Evolutionary conservation across 2,329 filamentous ascomycete species (phyloP), one percentile per base, ranked within the genome.

Genomic region (Aquanectria penicillioides): DNA sequence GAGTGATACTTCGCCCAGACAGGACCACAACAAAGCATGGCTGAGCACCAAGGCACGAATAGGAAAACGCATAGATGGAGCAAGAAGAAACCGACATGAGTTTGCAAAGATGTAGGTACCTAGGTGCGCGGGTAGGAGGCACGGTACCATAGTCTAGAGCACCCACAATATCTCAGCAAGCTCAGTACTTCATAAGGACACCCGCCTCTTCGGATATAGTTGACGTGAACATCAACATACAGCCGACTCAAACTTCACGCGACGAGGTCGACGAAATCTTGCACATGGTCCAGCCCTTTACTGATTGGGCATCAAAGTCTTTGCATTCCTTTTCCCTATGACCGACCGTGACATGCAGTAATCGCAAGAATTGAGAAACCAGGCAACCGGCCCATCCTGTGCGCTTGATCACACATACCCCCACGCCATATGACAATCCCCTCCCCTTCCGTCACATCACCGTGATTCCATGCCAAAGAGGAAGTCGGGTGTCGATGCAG

Each of bases 291-390:
- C 59, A 68, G 62, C 64, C 62, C 64, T 33, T n/a, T 67, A 62
- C 64, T 63, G 59, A 59, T 52, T 68, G 69, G 72, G 69, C 70
- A 71, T 75, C 70, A 73, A 68, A 73, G 66, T 73, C 65, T 74
- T 73, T 75, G 73, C 71, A 73, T 77, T 74, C 74, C 74, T 75
- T 80, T 53, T 79, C 79, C 79, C 75, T 79, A 75, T 77, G 75
- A 77, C 79, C 74, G 70, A 75, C 73, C 79, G 74, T 79, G 76
- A 78, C 74, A 80, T 80, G 78, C 74, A 80, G 75, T 72, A 74
- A 72, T 68, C 70, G 73, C 71, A 69, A 75, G 71, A 75, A 74
- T 73, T 69, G 68, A 75, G 71, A 75, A 72, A 71, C 72, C 70
- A 69, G 71, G 71, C 69, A 71, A 73, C 72, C 62, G 65, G 72